Evolutionary conservation across 495 filamentous ascomycete genomes (phyloP).

Genomic region (Neurospora sp.): DNA sequence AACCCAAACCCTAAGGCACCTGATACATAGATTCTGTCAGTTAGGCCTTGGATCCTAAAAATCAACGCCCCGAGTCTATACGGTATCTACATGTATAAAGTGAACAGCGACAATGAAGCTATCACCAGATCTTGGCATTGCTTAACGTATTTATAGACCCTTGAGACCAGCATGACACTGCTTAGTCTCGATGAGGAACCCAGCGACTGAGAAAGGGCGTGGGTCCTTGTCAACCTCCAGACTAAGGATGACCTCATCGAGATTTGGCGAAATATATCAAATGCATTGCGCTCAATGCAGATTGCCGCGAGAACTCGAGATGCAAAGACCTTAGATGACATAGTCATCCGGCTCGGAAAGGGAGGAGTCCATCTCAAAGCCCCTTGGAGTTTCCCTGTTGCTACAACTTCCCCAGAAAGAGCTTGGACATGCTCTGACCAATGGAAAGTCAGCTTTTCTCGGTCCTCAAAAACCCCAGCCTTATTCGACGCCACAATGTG

Average conservation of each 20-base stretch:
- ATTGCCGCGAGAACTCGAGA: neutral
- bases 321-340: neutral
- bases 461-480: neutral
- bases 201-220: neutral
- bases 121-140: neutral
- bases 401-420: neutral
- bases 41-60: no score
- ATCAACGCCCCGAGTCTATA: no score
- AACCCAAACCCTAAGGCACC: no score
- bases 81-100: neutral
- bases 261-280: neutral
- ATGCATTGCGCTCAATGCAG: neutral
- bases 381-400: neutral
- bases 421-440: neutral
- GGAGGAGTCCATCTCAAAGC: neutral
- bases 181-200: neutral
- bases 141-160: neutral
- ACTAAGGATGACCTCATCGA: neutral
- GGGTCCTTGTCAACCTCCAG: neutral
- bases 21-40: no score
- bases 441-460: neutral
- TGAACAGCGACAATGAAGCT: neutral
- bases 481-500: neutral
- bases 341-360: neutral
- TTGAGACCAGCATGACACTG: neutral